A percentile compares a stretch with the other conserved stretches of the same genome.
phyloP scores from a whole-genome alignment of 805 yeast genomes.

The Zygotorulaspora danielsina region DNA sequence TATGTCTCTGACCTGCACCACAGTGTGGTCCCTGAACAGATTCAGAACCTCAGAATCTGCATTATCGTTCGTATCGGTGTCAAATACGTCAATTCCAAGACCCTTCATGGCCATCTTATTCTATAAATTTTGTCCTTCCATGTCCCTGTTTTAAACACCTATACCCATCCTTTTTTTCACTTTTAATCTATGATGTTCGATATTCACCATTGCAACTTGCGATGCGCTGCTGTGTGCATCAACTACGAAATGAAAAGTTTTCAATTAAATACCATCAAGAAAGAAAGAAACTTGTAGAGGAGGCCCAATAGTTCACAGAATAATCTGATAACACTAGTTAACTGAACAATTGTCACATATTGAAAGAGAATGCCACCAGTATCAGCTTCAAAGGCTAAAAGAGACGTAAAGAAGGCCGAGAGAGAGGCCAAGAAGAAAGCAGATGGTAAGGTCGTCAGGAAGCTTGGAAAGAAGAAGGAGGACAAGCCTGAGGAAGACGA shows the following conservation, averaged over 20 bases:
- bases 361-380: conserved; percentile 40
- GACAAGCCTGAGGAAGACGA: conserved; percentile 41
- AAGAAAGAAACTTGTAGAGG: too few species aligned
- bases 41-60: conserved; percentile 10
- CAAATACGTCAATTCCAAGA: neutral
- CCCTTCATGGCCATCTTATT: neutral
- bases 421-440: conserved; percentile 96
- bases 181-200: neutral
- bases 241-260: conserved; percentile 13
- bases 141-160: neutral
- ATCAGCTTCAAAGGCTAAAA: conserved; percentile 94
- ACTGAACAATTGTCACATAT: too few species aligned
- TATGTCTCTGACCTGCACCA: conserved; percentile 18
- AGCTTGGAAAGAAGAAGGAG: conserved; percentile 52
- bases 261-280: conserved; percentile 5
- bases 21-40: conserved; percentile 14
- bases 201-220: neutral
- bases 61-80: neutral
- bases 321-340: too few species aligned
- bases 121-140: neutral
- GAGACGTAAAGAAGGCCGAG: conserved; percentile 94
- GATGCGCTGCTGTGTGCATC: conserved; percentile 10
- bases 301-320: too few species aligned
- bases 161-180: neutral
- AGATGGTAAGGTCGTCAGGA: conserved; percentile 52